A percentile compares a stretch with the other conserved stretches of the same genome.
These are phyloP conservation scores for Cyberlindnera meyerae DNA, from an alignment of 805 yeast genomes.

Conservation along the genomic window DNA sequence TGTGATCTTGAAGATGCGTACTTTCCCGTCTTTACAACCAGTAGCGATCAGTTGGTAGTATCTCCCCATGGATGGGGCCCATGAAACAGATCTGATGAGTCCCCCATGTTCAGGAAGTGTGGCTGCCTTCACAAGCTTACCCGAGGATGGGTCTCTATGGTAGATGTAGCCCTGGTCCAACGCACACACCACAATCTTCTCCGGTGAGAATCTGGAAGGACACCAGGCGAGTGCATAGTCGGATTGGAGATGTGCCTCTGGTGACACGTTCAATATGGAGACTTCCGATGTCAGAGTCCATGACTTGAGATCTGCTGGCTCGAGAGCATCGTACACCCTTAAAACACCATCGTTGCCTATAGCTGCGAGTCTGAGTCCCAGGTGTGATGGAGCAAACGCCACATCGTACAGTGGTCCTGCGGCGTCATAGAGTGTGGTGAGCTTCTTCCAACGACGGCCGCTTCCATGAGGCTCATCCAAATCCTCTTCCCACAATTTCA, in stretches of 20 bases:
- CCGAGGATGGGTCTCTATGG: conserved; percentile 40
- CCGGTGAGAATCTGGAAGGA: conserved; percentile 76
- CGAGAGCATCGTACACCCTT: conserved; percentile 80
- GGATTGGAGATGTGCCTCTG: conserved; percentile 77
- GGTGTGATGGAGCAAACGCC: conserved; percentile 81
- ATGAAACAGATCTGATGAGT: conserved; percentile 77
- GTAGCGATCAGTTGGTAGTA: conserved; percentile 87
- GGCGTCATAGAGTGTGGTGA: conserved; percentile 78
- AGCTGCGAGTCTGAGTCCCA: conserved; percentile 77
- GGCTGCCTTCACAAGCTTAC: conserved; percentile 52
- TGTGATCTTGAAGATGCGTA: conserved; percentile 73
- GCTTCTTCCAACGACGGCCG: conserved; percentile 79
- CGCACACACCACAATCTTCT: conserved; percentile 78
- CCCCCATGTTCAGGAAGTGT: conserved; percentile 82
- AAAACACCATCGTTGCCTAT: conserved; percentile 87
- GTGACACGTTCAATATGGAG: conserved; percentile 60
- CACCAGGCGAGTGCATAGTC: conserved; percentile 89
- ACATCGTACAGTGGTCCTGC: conserved; percentile 86
- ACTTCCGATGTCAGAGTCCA: conserved; percentile 80
- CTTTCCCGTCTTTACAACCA: conserved; percentile 91
- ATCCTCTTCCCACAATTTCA: conserved; percentile 88
- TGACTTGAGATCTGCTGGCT: conserved; percentile 78
- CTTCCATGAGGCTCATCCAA: conserved; percentile 68
- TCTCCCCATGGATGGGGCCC: conserved; percentile 98
- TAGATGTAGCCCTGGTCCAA: conserved; percentile 85